Evolutionary conservation across 768 basidiomycete genomes (phyloP).

Genomic region (Russula sp.): DNA sequence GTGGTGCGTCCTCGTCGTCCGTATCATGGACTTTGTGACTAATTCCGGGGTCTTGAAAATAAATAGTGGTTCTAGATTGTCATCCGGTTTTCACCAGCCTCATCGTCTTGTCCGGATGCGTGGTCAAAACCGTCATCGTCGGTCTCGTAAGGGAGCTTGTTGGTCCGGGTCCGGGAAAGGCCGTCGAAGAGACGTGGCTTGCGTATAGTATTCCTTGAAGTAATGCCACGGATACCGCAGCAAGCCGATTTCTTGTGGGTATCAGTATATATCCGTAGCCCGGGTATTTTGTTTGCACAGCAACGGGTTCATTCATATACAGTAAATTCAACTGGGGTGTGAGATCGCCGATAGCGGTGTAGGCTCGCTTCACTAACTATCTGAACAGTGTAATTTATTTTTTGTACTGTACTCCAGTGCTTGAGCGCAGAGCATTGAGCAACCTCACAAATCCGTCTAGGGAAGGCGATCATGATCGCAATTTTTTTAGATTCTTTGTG

Average conservation of each 20-base stretch:
- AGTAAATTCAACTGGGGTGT: too few relatives aligned
- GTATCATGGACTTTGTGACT: background rate
- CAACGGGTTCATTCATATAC: too few relatives aligned
- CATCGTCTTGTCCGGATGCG: conserved; percentile 76
- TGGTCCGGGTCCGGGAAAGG: conserved; percentile 56
- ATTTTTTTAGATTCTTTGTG: too few relatives aligned
- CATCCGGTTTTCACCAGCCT: conserved; percentile 70
- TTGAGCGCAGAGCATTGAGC: too few relatives aligned
- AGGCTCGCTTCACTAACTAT: too few relatives aligned
- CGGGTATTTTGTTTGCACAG: too few relatives aligned
- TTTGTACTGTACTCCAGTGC: too few relatives aligned
- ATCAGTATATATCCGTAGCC: too few relatives aligned
- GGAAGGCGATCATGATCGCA: too few relatives aligned
- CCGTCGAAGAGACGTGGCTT: conserved; percentile 66
- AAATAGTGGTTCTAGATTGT: conserved; percentile 70
- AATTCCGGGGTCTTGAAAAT: conserved; percentile 33
- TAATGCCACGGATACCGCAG: background rate
- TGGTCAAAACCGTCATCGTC: conserved; percentile 61
- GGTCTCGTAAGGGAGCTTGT: conserved; percentile 65
- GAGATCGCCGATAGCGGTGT: too few relatives aligned
- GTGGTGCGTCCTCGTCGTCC: conserved; percentile 48
- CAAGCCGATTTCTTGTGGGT: background rate
- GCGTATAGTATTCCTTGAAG: conserved; percentile 74
- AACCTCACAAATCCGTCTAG: too few relatives aligned
- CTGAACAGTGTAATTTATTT: too few relatives aligned